Evolutionary conservation across 345 rosid genomes (phyloP).

Genomic region (Sonneratia alba): DNA sequence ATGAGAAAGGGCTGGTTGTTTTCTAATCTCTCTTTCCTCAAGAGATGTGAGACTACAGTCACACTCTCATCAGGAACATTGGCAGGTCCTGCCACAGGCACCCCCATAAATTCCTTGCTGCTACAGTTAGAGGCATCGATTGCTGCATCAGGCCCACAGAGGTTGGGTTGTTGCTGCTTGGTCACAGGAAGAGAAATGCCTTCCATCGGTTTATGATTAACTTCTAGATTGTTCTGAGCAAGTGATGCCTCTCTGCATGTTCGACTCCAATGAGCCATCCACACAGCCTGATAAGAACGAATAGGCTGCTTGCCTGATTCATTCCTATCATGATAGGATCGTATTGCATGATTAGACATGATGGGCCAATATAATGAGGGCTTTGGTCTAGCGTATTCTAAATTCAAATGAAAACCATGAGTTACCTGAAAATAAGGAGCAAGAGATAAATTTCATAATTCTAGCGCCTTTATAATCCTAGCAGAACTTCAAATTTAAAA

Average conservation of each 20-base stretch:
- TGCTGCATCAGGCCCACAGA: slow-evolving; percentile 14
- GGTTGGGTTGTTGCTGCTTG: slow-evolving; percentile 8
- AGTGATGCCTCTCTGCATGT: slow-evolving; percentile 14
- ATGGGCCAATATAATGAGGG: not conserved
- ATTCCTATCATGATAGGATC: slow-evolving; percentile 16
- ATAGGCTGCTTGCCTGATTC: slow-evolving; percentile 18
- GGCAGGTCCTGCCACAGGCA: slow-evolving; percentile 15
- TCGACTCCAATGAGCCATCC: slow-evolving; percentile 66
- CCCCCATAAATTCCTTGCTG: slow-evolving; percentile 15
- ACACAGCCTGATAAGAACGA: slow-evolving; percentile 33
- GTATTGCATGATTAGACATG: slow-evolving; percentile 31
- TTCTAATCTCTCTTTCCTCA: slow-evolving; percentile 20
- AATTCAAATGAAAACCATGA: slow-evolving; percentile 10
- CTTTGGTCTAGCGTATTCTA: not conserved
- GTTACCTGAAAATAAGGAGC: slow-evolving; percentile 16
- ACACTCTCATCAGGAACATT: slow-evolving; percentile 16
- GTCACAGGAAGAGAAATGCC: not conserved
- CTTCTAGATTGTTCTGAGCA: slow-evolving; percentile 9
- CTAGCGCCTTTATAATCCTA: slow-evolving; percentile 5
- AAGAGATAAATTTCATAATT: not conserved
- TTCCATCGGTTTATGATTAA: slow-evolving; percentile 9
- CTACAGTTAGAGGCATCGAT: slow-evolving; percentile 11
- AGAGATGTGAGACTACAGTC: slow-evolving; percentile 10
- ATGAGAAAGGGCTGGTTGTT: slow-evolving; percentile 17
- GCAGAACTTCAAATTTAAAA: not conserved